These are phyloP conservation scores for Begonia fuchsioides DNA, from an alignment of 306 rosid species.

Conservation along the genomic window DNA sequence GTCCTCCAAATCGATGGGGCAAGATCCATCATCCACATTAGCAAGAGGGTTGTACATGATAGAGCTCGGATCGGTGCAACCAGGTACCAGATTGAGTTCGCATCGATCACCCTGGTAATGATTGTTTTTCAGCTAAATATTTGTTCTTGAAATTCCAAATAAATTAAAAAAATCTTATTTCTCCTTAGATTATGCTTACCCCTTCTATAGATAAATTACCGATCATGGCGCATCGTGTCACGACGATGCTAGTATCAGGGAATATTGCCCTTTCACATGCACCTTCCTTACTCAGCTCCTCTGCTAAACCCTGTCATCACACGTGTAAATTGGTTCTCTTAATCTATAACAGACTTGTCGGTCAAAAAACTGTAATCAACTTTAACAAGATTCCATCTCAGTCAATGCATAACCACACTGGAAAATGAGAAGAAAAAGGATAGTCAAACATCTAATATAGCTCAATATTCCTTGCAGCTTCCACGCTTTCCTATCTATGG, in stretches of 20 bases:
- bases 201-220: constrained; percentile 74
- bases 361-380: neutral
- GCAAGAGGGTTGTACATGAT: constrained; percentile 54
- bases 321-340: neutral
- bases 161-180: too few species aligned
- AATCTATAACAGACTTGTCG: neutral
- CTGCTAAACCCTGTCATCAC: constrained; percentile 47
- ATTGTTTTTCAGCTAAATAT: neutral
- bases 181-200: constrained; percentile 25
- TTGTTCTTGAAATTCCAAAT: too few species aligned
- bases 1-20: constrained; percentile 32
- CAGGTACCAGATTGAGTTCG: constrained; percentile 40
- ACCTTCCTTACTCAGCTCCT: constrained; percentile 70
- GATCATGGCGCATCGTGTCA: constrained; percentile 49
- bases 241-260: constrained; percentile 45
- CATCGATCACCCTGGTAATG: constrained; percentile 76
- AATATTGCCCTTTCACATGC: constrained; percentile 82
- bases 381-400: too few species aligned
- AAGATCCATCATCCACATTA: constrained; percentile 83
- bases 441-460: neutral
- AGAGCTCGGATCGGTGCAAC: constrained; percentile 83
- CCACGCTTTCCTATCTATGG: neutral
- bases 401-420: too few species aligned
- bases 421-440: too few species aligned
- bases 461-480: neutral